Evolutionary conservation across 495 filamentous ascomycete species (phyloP), one percentile per base, ranked within the genome.

Genomic region (Neurospora sp.): DNA sequence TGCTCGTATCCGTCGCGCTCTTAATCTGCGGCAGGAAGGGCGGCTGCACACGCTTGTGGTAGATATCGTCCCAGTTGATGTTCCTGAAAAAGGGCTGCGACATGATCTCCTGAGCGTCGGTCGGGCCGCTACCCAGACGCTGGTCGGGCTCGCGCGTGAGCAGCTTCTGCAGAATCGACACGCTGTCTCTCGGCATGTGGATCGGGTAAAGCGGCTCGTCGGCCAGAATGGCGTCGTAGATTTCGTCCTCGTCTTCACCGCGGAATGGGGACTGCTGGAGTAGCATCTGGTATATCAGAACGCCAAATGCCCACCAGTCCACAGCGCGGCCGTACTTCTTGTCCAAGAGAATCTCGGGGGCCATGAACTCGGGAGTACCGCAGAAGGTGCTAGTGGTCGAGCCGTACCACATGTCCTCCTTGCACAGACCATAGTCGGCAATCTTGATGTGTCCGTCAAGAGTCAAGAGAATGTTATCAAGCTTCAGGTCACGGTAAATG

Each of bases 281-380:
- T 59, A 99, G 90, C 96, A 99, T 99, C 84, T 99, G 96, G 82
- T 99, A 99, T 75, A 99, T 99, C 73, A 99, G 85, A 41, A 99
- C 96, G 78, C 96, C 96, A 81, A 99, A 99, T n/a, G 96, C 96
- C 96, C 96, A 99, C 96, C 96, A 99, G 81, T 99, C 96, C 72
- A 99, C 96, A n/a, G 96, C 94, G 69, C 96, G 90, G 46, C 95
- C 96, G 80, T 98, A 99, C 80, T 97, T 97, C 87, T 98, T 98
- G 82, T 99, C 96, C 72, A 99, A 87, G 11, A 99, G 84, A 83
- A 99, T 99, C 92, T 99, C 96, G 12, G 96, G 96, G 16, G 96
- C 96, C 96, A 99, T 99, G 74, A 99, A 99, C 79, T 99, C 96
- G 48, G 96, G 96, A 31, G 96, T 99, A 82, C 96, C 96, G 83